Base-by-base conservation (phyloP, 441 rosid genomes). In the Erodium texanum region DNA sequence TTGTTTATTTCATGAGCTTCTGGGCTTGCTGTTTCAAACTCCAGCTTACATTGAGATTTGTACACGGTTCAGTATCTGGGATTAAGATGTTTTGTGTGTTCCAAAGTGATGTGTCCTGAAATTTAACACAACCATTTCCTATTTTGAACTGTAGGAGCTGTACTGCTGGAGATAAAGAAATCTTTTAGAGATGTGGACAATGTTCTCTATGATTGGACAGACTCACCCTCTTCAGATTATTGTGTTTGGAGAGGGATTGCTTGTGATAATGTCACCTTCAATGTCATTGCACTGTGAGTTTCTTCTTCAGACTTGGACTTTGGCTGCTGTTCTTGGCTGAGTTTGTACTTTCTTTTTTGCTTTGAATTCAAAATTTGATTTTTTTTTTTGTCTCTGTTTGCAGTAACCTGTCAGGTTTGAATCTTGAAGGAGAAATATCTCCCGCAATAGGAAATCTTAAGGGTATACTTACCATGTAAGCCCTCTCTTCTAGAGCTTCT, bases 181-280 rank as follows among this genome's bases (percentile, higher is more conserved):
- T 90, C 95, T 0, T 94, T 94, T 67, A 79, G 95, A 68, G 86
- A 92, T 66, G 82, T 85, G 65, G 95, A 76, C 0, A 92, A 92
- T 69, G 78, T 79, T 75, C 80, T 95, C 69, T 78, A 83, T 12
- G 96, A 92, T 77, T 95, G 99, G 99, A 87, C 85, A 50, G 82
- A 82, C 61, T 83, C 70, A 11, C 90, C 82, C 70, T 82, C 78
- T 70, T 66, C 29, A 2, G 95, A 88, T 77, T 79, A 82, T 71
- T 94, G 99, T 75, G 82, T 94, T 3, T 94, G 99, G 99, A 83
- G 88, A n/a, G 97, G 99, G 64, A 94, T 95, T 45, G 69, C 70
- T 1, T 95, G 99, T 10, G 93, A 86, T 73, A 88, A 84, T 67
- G 48, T 15, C 67, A 84, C 83, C 77, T 41, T 81, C 71, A 73